phyloP scores from a whole-genome alignment of 306 rosid genomes.

The Medicago truncatula region MtrunA17r5.0-ANR NC_053048.1:38107501-38108000 shows the following conservation, averaged over 20 bases:
- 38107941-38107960: slow-evolving; percentile 36
- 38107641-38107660: slow-evolving; percentile 30
- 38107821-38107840: slow-evolving; percentile 93
- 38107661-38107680: slow-evolving; percentile 40
- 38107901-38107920: background rate
- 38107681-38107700: slow-evolving; percentile 79
- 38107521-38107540: slow-evolving; percentile 76
- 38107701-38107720: slow-evolving; percentile 77
- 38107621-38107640: background rate
- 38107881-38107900: slow-evolving; percentile 96
- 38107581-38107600: slow-evolving; percentile 52
- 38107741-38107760: slow-evolving; percentile 79
- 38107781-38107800: slow-evolving; percentile 97
- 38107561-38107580: slow-evolving; percentile 55
- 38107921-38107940: slow-evolving; percentile 5
- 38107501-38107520: slow-evolving; percentile 32
- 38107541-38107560: slow-evolving; percentile 65
- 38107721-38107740: slow-evolving; percentile 78
- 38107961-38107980: background rate
- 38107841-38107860: slow-evolving; percentile 91
- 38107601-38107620: slow-evolving; percentile 1
- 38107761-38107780: slow-evolving; percentile 89
- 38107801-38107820: slow-evolving; percentile 79
- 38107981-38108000: slow-evolving; percentile 18
- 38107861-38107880: slow-evolving; percentile 91